Evolutionary conservation across 192 early-diverging fungal genomes (phyloP), one percentile per base, ranked within the genome.

Genomic region (Backusella tuberculispora): DNA sequence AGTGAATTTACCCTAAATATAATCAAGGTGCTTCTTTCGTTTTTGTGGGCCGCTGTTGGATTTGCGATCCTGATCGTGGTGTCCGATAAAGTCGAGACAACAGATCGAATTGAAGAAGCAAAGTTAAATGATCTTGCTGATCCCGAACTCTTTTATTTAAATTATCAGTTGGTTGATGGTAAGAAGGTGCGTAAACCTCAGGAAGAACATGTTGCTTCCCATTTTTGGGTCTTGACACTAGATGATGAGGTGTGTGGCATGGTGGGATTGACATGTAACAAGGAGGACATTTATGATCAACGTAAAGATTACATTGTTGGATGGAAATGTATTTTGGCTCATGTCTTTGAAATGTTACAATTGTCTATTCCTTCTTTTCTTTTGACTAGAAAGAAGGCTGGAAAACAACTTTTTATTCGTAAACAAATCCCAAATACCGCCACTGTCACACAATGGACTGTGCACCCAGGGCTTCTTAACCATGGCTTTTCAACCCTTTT

Each of bases 201-300:
- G 15, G 40, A 46, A 0, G 70, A 76, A 66, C 75, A 63, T 6
- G 69, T 76, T 0, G 13, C 63, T 14, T 81, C 80, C 19, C 68
- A 74, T 26, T 81, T 81, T 66, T 81, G 80, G 80, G 80, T 81
- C 3, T 68, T 81, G n/a, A 72, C 71, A 5, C 63, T 81, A 43
- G 72, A 77, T 48, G 65, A 68, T 48, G 50, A 68, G 21, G 46
- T 69, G 6, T 72, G 64, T 71, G 80, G 75, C 40, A 81, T 74
- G 43, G 72, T 81, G 9, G 80, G 75, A 26, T 67, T 81, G 26
- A 63, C 72, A 19, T 66, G 76, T 21, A 72, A 74, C n/a, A 19
- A 19, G 24, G 42, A 79, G 0, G 45, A 37, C n/a, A 38, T 72
- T 45, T 71, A 75, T 9, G 74, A 79, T 26, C 15, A 47, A 12